A percentile compares a stretch with the other conserved stretches of the same genome.
These are phyloP conservation scores for Rubia balearica DNA, from an alignment of 305 asterid genomes.

Conservation along the genomic window DNA sequence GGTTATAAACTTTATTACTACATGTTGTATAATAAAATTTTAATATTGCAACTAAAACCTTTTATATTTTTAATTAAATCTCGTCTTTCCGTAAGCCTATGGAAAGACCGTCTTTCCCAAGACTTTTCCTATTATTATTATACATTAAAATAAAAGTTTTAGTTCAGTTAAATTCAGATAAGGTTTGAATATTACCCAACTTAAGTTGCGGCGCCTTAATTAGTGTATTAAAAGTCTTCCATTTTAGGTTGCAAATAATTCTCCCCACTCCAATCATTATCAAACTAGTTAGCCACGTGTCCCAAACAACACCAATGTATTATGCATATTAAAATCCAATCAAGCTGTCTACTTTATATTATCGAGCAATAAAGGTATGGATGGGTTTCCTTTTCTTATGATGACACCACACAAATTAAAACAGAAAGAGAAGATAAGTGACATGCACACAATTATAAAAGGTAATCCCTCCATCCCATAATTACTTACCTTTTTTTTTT, in stretches of 20 bases:
- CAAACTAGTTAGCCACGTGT: background rate
- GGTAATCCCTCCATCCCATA: no score
- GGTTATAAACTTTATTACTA: no score
- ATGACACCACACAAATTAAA: constrained; percentile 24
- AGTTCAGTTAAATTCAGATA: no score
- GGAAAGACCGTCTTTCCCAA: no score
- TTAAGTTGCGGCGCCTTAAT: background rate
- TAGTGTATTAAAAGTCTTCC: background rate
- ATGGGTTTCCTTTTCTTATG: constrained; percentile 23
- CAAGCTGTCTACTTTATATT: background rate
- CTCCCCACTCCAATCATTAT: constrained; percentile 1
- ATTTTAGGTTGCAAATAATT: constrained; percentile 7
- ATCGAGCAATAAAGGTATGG: background rate
- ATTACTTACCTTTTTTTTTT: no score
- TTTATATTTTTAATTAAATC: no score
- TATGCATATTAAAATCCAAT: background rate
- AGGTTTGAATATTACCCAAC: no score
- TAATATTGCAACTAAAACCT: no score
- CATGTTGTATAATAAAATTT: no score
- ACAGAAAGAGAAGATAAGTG: background rate
- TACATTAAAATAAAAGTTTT: no score
- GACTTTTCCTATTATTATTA: no score
- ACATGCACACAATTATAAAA: constrained; percentile 8
- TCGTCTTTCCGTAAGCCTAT: no score
- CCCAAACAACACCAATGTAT: background rate